Evolutionary conservation across 352 stramenopile genomes (phyloP).

Genomic region (Halophytophthora batemanensis): DNA sequence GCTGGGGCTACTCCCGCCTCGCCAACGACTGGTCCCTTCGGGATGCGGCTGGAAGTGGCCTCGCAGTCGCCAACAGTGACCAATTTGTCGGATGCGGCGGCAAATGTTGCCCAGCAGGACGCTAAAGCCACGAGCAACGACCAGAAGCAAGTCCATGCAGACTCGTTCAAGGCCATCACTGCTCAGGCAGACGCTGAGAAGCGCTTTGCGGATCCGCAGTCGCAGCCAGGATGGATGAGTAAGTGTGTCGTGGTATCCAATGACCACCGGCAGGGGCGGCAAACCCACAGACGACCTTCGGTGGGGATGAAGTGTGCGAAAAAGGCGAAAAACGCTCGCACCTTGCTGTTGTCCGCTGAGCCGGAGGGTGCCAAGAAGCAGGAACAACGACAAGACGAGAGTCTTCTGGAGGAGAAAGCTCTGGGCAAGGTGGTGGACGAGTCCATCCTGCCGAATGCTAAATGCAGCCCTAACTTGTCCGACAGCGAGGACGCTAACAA

Average conservation of each 20-base stretch:
- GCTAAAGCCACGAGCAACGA: neutral
- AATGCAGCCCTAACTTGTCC: constrained; percentile 1
- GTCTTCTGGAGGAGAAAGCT: constrained; percentile 2
- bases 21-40: neutral
- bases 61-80: neutral
- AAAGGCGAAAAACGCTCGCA: constrained; percentile 14
- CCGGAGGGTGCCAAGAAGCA: constrained; percentile 13
- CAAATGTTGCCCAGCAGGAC: neutral
- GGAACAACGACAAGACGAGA: neutral
- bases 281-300: neutral
- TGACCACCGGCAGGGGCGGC: neutral
- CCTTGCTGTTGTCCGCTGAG: constrained; percentile 3
- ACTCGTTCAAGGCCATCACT: neutral
- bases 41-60: constrained; percentile 2
- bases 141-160: neutral
- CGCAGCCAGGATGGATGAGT: constrained; percentile 2
- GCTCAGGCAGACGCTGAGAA: neutral
- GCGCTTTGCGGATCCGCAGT: neutral
- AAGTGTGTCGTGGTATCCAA: neutral
- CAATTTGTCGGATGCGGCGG: neutral
- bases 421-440: neutral
- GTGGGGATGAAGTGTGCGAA: constrained; percentile 11
- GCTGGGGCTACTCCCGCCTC: neutral
- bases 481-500: constrained; percentile 4
- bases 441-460: neutral